Conservation (phyloP, 2,329 filamentous ascomycete species). For the Mycogone perniciosa region DNA sequence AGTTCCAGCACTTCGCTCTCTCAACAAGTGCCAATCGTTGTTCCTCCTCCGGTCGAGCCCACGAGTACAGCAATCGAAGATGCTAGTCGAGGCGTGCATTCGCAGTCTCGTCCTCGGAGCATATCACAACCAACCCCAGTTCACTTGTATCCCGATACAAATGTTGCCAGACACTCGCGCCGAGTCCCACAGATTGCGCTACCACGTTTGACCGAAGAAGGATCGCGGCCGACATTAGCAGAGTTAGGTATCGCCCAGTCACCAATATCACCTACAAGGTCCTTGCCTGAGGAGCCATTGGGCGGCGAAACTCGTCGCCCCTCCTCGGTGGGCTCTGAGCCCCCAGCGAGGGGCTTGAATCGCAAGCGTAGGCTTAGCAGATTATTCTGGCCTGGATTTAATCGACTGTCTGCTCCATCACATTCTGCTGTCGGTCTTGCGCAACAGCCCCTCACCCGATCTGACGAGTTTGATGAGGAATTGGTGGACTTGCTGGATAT, state of each 20-base stretch:
- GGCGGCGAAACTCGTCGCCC: background rate
- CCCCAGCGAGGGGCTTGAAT: constrained; percentile 11
- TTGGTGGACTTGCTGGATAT: constrained; percentile 36
- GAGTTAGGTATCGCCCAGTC: constrained; percentile 24
- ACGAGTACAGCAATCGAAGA: background rate
- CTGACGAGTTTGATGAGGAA: constrained; percentile 33
- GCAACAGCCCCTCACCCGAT: constrained; percentile 5
- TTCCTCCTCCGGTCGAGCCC: background rate
- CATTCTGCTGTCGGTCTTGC: background rate
- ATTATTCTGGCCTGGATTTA: constrained; percentile 22
- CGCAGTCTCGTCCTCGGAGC: constrained; percentile 26
- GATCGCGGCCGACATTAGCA: constrained; percentile 28
- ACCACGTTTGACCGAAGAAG: constrained; percentile 36
- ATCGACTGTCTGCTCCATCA: constrained; percentile 8
- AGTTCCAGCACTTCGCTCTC: constrained; percentile 7
- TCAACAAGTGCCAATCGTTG: background rate
- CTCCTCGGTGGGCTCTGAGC: constrained; percentile 2
- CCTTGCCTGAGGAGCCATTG: constrained; percentile 20
- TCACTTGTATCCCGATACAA: constrained; percentile 13
- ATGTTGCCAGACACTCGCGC: constrained; percentile 24
- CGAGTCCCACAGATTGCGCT: constrained; percentile 28
- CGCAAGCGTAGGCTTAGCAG: constrained; percentile 21
- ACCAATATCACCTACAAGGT: constrained; percentile 21
- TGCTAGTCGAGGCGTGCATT: background rate
- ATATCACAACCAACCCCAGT: constrained; percentile 28